Conservation (phyloP, 2,329 filamentous ascomycete species). For the Emydomyces testavorans region DNA sequence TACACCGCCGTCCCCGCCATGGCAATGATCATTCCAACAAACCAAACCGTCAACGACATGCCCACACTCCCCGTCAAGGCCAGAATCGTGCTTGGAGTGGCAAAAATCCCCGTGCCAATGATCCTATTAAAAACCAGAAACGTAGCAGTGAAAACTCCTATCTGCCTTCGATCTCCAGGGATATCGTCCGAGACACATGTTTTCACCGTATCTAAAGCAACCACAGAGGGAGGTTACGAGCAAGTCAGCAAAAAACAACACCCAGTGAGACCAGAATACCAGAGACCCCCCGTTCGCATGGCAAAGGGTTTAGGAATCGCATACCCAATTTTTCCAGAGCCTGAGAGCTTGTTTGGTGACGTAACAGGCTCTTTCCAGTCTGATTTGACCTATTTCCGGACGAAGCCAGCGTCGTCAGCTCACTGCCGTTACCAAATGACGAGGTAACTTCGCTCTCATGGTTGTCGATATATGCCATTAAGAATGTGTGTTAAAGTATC, state of each 20-base stretch:
- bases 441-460: background rate
- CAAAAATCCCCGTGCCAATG: slow-evolving; percentile 42
- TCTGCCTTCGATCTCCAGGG: slow-evolving; percentile 22
- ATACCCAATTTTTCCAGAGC: background rate
- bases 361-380: background rate
- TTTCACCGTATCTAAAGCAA: background rate
- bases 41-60: slow-evolving; percentile 40
- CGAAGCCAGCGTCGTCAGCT: background rate
- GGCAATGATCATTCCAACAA: slow-evolving; percentile 39
- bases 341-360: background rate
- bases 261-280: background rate
- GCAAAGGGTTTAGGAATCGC: background rate
- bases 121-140: slow-evolving; percentile 41
- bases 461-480: background rate
- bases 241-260: background rate
- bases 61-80: slow-evolving; percentile 37
- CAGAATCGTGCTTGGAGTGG: slow-evolving; percentile 38
- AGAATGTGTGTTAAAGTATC: too few species aligned
- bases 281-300: background rate
- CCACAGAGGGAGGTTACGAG: background rate
- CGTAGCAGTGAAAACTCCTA: slow-evolving; percentile 33
- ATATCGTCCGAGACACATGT: background rate
- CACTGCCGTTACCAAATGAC: background rate
- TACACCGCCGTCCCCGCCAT: slow-evolving; percentile 37
- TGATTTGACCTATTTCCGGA: background rate